phyloP scores from a whole-genome alignment of 139 green algal genomes.

The Trebouxia sp. region DNA sequence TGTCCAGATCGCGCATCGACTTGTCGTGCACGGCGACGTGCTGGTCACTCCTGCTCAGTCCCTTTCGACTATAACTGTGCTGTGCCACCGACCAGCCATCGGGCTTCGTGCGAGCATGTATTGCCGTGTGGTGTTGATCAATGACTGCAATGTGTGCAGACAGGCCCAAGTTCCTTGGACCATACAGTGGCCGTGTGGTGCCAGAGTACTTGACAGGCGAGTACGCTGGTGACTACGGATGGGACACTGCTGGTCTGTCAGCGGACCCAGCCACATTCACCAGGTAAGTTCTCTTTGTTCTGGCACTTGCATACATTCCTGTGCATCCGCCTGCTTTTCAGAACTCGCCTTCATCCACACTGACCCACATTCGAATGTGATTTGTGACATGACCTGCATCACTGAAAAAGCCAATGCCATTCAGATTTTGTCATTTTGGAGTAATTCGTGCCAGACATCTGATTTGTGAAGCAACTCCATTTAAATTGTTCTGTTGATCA shows the following conservation, averaged over 20 bases:
- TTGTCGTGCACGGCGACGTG: too few species aligned
- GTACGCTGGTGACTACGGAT: conserved; percentile 85
- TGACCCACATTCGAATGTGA: too few species aligned
- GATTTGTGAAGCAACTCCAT: neutral
- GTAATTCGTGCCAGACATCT: neutral
- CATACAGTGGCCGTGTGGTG: conserved; percentile 21
- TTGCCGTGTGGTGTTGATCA: too few species aligned
- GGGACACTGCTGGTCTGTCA: conserved; percentile 90
- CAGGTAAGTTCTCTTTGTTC: conserved; percentile 33
- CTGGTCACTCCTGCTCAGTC: too few species aligned
- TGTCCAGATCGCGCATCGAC: too few species aligned
- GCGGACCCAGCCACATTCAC: conserved; percentile 80
- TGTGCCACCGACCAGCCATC: too few species aligned
- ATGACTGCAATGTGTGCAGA: conserved; percentile 33
- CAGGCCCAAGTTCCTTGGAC: conserved; percentile 77
- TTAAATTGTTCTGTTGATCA: too few species aligned
- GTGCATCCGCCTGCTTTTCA: too few species aligned
- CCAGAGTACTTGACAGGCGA: conserved; percentile 82
- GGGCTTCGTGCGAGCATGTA: too few species aligned
- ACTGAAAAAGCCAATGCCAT: conserved; percentile 26
- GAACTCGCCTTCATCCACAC: too few species aligned
- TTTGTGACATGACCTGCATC: neutral
- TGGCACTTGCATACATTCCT: neutral
- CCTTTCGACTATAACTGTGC: too few species aligned
- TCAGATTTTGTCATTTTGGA: neutral